Conservation (phyloP, 73 alveolate genomes). For the Urostyla sp. region DNA sequence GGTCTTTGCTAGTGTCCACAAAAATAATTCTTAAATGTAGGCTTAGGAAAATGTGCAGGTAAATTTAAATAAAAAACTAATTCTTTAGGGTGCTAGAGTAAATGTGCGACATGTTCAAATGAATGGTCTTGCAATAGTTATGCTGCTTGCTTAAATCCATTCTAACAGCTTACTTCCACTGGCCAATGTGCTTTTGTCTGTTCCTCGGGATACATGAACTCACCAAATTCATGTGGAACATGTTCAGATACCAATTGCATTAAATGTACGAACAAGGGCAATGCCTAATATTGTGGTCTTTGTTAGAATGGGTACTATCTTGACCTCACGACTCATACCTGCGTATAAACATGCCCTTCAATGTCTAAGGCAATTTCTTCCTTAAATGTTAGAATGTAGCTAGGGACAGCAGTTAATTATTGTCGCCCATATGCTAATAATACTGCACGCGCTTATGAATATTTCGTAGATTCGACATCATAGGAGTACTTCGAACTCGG, state of each 20-base stretch:
- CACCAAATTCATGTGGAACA: not conserved
- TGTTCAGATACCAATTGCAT: conserved; percentile 31
- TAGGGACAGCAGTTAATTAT: conserved; percentile 9
- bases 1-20: conserved; percentile 35
- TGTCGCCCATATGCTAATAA: conserved; percentile 38
- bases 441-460: conserved; percentile 1
- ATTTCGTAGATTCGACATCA: conserved; percentile 42
- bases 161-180: conserved; percentile 1
- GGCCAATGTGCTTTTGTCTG: conserved; percentile 24
- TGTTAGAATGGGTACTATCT: conserved; percentile 38
- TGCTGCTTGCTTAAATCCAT: conserved; percentile 17
- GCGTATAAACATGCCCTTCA: conserved; percentile 28
- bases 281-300: conserved; percentile 17
- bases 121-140: conserved; percentile 20
- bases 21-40: conserved; percentile 1
- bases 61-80: not conserved
- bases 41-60: conserved; percentile 15
- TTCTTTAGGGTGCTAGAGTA: conserved; percentile 18
- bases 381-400: not conserved
- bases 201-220: not conserved
- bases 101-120: conserved; percentile 34
- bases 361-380: conserved; percentile 34
- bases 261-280: not conserved
- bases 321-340: conserved; percentile 12
- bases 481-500: conserved; percentile 41